Percentiles rank a stretch among this genome's conserved stretches.
Conservation (phyloP, 2,329 filamentous ascomycete species). For the Claviceps sp. region DNA sequence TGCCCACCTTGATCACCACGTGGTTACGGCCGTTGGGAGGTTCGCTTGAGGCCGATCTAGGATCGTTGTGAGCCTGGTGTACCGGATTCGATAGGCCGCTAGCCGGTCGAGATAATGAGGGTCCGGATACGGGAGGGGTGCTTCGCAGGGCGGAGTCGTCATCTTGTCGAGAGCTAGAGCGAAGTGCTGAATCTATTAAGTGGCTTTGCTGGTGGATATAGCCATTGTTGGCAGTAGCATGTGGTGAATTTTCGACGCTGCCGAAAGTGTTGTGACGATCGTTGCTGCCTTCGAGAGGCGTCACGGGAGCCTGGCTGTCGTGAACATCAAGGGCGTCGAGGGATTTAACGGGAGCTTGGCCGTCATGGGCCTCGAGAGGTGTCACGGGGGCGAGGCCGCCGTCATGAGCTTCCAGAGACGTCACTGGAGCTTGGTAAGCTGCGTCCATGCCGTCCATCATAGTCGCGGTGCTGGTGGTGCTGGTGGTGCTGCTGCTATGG, state of each 20-base stretch:
- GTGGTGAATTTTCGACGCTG: constrained; percentile 34
- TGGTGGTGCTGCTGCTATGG: constrained; percentile 17
- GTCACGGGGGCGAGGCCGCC: too few relatives aligned
- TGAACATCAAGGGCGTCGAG: neutral
- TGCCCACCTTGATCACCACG: constrained; percentile 98
- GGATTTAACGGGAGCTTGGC: constrained; percentile 2
- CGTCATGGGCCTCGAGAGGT: too few relatives aligned
- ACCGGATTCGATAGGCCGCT: constrained; percentile 37
- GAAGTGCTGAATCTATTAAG: constrained; percentile 35
- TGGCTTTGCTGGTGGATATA: constrained; percentile 32
- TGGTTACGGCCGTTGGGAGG: constrained; percentile 43
- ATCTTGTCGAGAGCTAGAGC: constrained; percentile 26
- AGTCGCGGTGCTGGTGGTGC: constrained; percentile 37
- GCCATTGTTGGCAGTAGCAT: constrained; percentile 23
- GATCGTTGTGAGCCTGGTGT: constrained; percentile 29
- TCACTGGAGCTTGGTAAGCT: constrained; percentile 9
- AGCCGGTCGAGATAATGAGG: constrained; percentile 38
- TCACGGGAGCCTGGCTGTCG: neutral
- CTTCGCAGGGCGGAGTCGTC: constrained; percentile 31
- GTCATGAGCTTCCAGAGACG: neutral
- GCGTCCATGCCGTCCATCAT: constrained; percentile 29
- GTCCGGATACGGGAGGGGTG: constrained; percentile 32
- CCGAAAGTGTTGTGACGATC: constrained; percentile 27
- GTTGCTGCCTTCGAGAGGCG: constrained; percentile 25
- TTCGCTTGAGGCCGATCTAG: constrained; percentile 26